Evolutionary conservation across 768 basidiomycete species (phyloP).

Genomic region (Mycena pura): DNA sequence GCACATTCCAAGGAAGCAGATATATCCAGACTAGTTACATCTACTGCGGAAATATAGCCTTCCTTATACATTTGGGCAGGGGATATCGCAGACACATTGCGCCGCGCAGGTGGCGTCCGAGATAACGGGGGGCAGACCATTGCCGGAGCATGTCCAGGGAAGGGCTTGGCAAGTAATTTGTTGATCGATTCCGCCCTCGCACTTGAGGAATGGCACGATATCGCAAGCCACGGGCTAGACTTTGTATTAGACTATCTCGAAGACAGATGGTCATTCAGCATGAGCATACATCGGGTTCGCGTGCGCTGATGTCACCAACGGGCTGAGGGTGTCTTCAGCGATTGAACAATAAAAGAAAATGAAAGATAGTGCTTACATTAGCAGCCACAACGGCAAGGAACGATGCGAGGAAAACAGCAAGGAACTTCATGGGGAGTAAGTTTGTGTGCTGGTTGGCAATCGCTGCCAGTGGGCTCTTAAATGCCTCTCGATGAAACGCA

Average conservation of each 20-base stretch:
- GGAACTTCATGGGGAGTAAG: constrained; percentile 4
- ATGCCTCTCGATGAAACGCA: too few species aligned
- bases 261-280: neutral
- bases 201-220: constrained; percentile 1
- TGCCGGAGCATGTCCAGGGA: neutral
- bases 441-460: neutral
- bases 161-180: neutral
- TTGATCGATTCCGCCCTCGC: constrained; percentile 10
- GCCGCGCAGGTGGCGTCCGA: neutral
- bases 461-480: too few species aligned
- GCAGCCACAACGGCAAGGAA: constrained; percentile 13
- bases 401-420: neutral
- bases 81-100: constrained; percentile 12
- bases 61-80: constrained; percentile 11
- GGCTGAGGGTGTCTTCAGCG: neutral
- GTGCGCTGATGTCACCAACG: neutral
- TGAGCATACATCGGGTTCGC: neutral
- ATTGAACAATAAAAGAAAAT: neutral
- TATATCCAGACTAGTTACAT: too few species aligned
- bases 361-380: neutral
- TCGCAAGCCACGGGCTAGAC: neutral
- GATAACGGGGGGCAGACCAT: constrained; percentile 2
- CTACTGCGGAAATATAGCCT: too few species aligned
- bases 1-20: too few species aligned
- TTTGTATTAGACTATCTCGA: neutral